Base-by-base conservation (phyloP, 208 protist species). In the Tritrichomonas musculus region DNA sequence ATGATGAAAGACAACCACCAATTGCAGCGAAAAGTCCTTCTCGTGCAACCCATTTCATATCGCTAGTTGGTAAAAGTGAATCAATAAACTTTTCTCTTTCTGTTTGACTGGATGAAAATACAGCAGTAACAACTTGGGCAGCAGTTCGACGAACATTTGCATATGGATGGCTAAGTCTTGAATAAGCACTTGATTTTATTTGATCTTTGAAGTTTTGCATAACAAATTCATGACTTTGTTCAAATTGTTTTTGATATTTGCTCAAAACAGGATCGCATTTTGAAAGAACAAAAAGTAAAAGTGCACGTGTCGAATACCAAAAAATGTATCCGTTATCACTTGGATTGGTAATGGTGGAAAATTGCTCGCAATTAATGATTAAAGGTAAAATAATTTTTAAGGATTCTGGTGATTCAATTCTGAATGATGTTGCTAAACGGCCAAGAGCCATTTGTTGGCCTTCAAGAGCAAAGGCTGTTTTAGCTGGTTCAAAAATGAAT, bases 301-400 rank as follows among this genome's bases (percentile, higher is more conserved):
- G 77, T 33, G 77, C 77, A 39, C 77, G 77, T 53, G 77, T 88
- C 39, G 77, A 88, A 49, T 88, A 88, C 77, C 77, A 88, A n/a
- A 44, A 88, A 39, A 44, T 47, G 17, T 88, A 88, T 8, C 77
- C 77, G 30, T 88, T 88, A 17, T 88, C 77, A 36, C 77, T 88
- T 47, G 8, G 41, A 20, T 88, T 88, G n/a, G 77, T 88, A 50
- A 88, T 44, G 17, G 47, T 33, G 30, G 33, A 20, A 57, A 88
- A 49, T 3, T 53, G 14, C 39, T 20, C 30, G 47, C 57, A 22
- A n/a, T 88, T 39, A 33, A 49, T 88, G 47, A 88, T 88, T 53
- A 8, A 39, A 13, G 33, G 44, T 20, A 88, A 33, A 20, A 88
- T 13, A 17, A 88, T 39, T 27, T 53, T 20, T 39, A 88, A 39